Percentiles rank a stretch among this genome's conserved stretches.
These are phyloP conservation scores for Drosera spatulata DNA, from an alignment of 179 eudicot genomes.

Conservation along the genomic window DNA sequence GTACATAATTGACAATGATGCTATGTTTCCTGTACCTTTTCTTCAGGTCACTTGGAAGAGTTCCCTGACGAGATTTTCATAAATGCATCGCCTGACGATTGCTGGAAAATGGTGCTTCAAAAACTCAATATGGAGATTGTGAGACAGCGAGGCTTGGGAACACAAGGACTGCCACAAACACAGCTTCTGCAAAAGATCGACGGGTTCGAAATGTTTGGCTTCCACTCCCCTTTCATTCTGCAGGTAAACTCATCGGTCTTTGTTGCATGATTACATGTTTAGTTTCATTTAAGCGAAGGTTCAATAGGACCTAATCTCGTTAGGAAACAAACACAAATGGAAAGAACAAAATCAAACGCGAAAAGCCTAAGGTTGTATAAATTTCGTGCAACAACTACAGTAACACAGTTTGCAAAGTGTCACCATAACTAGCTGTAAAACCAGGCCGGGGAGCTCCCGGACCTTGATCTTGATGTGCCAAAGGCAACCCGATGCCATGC, in stretches of 20 bases:
- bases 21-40: too few relatives aligned
- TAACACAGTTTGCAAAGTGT: too few relatives aligned
- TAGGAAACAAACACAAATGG: too few relatives aligned
- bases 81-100: conserved; percentile 21
- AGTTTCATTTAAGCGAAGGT: background rate
- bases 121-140: conserved; percentile 29
- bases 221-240: conserved; percentile 29
- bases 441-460: too few relatives aligned
- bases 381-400: too few relatives aligned
- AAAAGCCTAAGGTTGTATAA: too few relatives aligned
- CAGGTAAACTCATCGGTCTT: conserved; percentile 20
- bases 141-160: conserved; percentile 11
- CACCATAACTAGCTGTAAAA: too few relatives aligned
- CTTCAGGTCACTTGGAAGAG: conserved; percentile 38
- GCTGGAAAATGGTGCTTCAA: conserved; percentile 39
- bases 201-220: conserved; percentile 59
- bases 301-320: background rate
- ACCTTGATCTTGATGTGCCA: too few relatives aligned
- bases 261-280: background rate
- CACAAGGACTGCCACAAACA: conserved; percentile 20
- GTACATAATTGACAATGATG: too few relatives aligned
- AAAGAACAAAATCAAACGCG: too few relatives aligned
- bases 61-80: conserved; percentile 23
- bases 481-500: too few relatives aligned
- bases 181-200: conserved; percentile 20